Percentiles rank a stretch among this genome's conserved stretches.
phyloP scores from a whole-genome alignment of 768 basidiomycete species.

The Russula sp. region DNA sequence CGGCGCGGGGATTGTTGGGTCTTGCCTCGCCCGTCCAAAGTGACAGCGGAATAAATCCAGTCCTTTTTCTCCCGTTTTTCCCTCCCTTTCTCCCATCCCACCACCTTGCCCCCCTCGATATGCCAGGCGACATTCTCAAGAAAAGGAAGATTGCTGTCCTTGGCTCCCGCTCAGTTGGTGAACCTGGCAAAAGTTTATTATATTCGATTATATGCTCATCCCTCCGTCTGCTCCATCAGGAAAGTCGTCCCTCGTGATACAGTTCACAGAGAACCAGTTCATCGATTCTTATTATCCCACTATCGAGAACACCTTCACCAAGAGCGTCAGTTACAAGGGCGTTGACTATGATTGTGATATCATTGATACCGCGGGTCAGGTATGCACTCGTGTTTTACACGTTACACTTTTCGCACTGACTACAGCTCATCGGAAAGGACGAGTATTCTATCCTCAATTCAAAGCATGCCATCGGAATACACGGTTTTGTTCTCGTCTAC shows the following conservation, averaged over 20 bases:
- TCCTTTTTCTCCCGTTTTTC: slow-evolving; percentile 16
- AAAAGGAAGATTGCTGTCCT: slow-evolving; percentile 88
- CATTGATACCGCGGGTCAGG: slow-evolving; percentile 97
- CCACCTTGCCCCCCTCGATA: slow-evolving; percentile 24
- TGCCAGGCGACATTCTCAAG: slow-evolving; percentile 50
- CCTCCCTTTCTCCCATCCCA: slow-evolving; percentile 16
- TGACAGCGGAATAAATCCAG: slow-evolving; percentile 22
- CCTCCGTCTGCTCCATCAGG: slow-evolving; percentile 48
- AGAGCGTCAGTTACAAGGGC: slow-evolving; percentile 83
- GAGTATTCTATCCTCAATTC: slow-evolving; percentile 93
- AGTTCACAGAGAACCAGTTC: slow-evolving; percentile 92
- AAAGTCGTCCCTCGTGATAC: slow-evolving; percentile 89
- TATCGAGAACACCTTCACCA: slow-evolving; percentile 84
- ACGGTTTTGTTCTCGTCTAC: slow-evolving; percentile 96
- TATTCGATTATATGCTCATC: slow-evolving; percentile 21
- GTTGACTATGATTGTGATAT: slow-evolving; percentile 95
- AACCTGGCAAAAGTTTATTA: slow-evolving; percentile 35
- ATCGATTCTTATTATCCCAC: slow-evolving; percentile 94
- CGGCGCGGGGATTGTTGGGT: not conserved
- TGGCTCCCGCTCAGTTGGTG: slow-evolving; percentile 86
- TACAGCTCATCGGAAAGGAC: slow-evolving; percentile 51
- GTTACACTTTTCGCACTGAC: slow-evolving; percentile 16
- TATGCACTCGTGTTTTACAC: slow-evolving; percentile 38
- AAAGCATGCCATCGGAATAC: slow-evolving; percentile 94
- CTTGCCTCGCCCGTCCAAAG: not conserved